Evolutionary conservation across 2,329 filamentous ascomycete species (phyloP), one percentile per base, ranked within the genome.

Genomic region (Monosporascus sp.): DNA sequence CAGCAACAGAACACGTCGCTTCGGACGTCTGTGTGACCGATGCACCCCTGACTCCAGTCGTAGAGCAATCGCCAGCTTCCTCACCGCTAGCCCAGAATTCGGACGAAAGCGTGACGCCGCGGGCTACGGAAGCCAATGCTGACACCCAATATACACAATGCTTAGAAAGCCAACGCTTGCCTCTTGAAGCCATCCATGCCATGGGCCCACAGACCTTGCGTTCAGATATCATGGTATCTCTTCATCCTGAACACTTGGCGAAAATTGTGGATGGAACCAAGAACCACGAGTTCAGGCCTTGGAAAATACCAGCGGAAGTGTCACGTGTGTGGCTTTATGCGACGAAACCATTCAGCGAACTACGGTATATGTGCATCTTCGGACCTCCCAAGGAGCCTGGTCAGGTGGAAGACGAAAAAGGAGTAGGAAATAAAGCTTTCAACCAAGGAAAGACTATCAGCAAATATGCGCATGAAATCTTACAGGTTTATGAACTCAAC

Each of bases 321-420:
- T 72, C 68, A 19, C 81, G 84, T n/a, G 74, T 86, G 60, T 88
- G 85, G 85, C 72, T 87, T 17, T 84, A 85, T 58, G 73, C 75
- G 17, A 80, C 72, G 17, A 68, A 62, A 35, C 78, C 74, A 1
- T 62, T 67, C 9, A 72, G 68, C n/a, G 68, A 78, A 52, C 66
- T 87, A 8, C 77, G 72, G 50, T 85, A 86, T 61, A 83, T 87
- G 76, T 82, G 81, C 16, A 74, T 74, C 11, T 74, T 86, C 17
- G 73, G 78, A 0, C 65, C 70, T 0, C 70, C 75, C 0, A 75
- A 76, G 61, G 53, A 61, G n/a, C 75, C 75, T 1, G 79, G 75
- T 0, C 70, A 82, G 56, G 75, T 83, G 20, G 55, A 69, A 17
- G 68, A 73, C 47, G 62, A 69, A 5, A 66, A 65, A 3, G 79